Evolutionary conservation across 805 yeast species (phyloP).

Genomic region (Candida manassasensis): DNA sequence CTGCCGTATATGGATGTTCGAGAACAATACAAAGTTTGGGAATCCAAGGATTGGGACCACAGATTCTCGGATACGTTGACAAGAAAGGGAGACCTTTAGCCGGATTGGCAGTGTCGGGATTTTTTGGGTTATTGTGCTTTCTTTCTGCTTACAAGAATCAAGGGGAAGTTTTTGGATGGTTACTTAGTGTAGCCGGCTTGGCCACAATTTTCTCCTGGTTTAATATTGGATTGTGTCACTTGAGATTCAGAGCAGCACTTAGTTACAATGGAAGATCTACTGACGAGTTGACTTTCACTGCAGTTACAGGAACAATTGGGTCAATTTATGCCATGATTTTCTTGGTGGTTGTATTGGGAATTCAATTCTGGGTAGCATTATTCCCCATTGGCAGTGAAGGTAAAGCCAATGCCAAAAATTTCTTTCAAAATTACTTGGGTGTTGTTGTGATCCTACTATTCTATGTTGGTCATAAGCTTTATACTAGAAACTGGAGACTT

Average conservation of each 20-base stretch:
- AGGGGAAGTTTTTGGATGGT: slow-evolving; percentile 35
- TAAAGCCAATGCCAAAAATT: slow-evolving; percentile 24
- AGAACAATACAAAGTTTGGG: slow-evolving; percentile 66
- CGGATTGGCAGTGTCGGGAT: slow-evolving; percentile 27
- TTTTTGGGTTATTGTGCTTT: slow-evolving; percentile 38
- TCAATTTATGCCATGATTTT: slow-evolving; percentile 30
- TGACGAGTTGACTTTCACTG: slow-evolving; percentile 30
- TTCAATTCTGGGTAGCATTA: slow-evolving; percentile 37
- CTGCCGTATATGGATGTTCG: slow-evolving; percentile 69
- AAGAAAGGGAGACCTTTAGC: slow-evolving; percentile 39
- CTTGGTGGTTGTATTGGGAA: slow-evolving; percentile 27
- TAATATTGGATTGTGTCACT: slow-evolving; percentile 36
- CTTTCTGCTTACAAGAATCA: slow-evolving; percentile 29
- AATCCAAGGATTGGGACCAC: slow-evolving; percentile 68
- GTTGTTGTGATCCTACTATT: slow-evolving; percentile 26
- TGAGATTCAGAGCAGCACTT: slow-evolving; percentile 39
- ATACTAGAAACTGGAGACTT: slow-evolving; percentile 27
- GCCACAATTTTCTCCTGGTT: slow-evolving; percentile 40
- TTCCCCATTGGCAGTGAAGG: slow-evolving; percentile 32
- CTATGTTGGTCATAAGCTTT: slow-evolving; percentile 38
- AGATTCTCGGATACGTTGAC: slow-evolving; percentile 35
- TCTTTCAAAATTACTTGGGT: slow-evolving; percentile 37
- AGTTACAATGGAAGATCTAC: slow-evolving; percentile 26
- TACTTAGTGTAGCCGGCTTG: slow-evolving; percentile 37
- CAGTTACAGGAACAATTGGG: slow-evolving; percentile 35